Evolutionary conservation across 495 filamentous ascomycete species (phyloP).

Genomic region (Lophiostoma macrostomum): DNA sequence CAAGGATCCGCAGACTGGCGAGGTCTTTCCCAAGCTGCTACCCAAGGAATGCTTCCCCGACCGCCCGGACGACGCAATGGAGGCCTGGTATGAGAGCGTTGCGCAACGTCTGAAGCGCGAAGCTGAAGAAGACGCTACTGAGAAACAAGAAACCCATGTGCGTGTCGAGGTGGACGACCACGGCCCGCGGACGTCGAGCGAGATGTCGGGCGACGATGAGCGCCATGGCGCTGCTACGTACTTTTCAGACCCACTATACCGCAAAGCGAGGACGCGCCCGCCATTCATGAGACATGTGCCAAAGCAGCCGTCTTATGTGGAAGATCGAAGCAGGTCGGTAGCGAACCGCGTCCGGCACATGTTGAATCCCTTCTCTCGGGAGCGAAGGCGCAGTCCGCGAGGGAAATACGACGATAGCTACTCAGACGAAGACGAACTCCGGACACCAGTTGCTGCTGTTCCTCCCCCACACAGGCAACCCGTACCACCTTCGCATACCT

Average conservation of each 20-base stretch:
- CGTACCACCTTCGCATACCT: too few species aligned
- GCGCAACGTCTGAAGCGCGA: conserved; percentile 49
- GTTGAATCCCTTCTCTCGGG: conserved; percentile 19
- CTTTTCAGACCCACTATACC: conserved; percentile 42
- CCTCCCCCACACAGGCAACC: too few species aligned
- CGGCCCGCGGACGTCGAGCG: conserved; percentile 22
- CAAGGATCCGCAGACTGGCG: conserved; percentile 64
- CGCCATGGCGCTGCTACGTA: conserved; percentile 38
- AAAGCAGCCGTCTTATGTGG: conserved; percentile 31
- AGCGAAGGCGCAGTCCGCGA: conserved; percentile 17
- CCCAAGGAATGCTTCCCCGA: conserved; percentile 73
- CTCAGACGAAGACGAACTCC: conserved; percentile 26
- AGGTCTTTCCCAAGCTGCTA: conserved; percentile 71
- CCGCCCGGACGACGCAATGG: conserved; percentile 71
- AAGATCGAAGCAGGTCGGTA: conserved; percentile 36
- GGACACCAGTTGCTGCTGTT: conserved; percentile 16
- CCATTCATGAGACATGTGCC: conserved; percentile 35
- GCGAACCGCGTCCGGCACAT: conserved; percentile 35
- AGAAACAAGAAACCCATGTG: conserved; percentile 22
- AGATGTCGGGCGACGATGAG: conserved; percentile 40
- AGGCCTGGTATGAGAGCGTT: conserved; percentile 78
- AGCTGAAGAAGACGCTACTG: conserved; percentile 34
- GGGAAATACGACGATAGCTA: conserved; percentile 18
- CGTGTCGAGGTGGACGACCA: conserved; percentile 25
- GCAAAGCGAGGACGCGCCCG: conserved; percentile 37